Percentiles rank a stretch among this genome's conserved stretches.
These are phyloP conservation scores for Pinus tabuliformis DNA, from an alignment of 75 land plant species.

Conservation along the genomic window DNA sequence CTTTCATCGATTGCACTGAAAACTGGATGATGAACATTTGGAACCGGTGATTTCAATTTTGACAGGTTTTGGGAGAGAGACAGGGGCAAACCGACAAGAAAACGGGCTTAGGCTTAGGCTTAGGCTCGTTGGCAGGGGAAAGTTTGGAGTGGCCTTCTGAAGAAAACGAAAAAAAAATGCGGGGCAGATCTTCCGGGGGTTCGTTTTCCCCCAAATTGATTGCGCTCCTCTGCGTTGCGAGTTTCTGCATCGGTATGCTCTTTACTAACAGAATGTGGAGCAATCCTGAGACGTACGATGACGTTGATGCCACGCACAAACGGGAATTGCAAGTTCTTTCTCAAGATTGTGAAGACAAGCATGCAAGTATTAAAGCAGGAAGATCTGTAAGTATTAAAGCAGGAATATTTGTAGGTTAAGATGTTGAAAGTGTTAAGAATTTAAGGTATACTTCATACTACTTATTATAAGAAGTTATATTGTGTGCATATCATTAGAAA, in stretches of 20 bases:
- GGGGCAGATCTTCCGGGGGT: neutral
- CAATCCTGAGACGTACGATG: neutral
- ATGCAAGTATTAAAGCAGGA: neutral
- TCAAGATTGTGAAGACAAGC: neutral
- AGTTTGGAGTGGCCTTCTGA: neutral
- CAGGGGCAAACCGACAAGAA: constrained; percentile 1
- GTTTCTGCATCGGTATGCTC: constrained; percentile 4
- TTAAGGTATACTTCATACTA: neutral
- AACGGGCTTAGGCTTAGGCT: neutral
- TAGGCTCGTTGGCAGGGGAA: neutral
- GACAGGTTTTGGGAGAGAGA: neutral
- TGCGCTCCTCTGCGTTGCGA: neutral
- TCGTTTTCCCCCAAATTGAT: neutral
- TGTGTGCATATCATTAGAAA: constrained; percentile 24
- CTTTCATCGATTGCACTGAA: too few relatives aligned
- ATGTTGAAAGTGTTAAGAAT: neutral
- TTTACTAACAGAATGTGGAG: neutral
- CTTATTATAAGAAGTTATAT: neutral
- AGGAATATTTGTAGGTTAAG: neutral
- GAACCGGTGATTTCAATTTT: neutral
- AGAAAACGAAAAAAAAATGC: constrained; percentile 2
- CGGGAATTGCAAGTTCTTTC: neutral
- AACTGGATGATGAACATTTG: too few relatives aligned
- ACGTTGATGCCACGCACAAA: neutral
- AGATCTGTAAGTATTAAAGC: neutral